phyloP scores from a whole-genome alignment of 2,329 filamentous ascomycete species.

The Cladosporium austrohemisphaericum region DNA sequence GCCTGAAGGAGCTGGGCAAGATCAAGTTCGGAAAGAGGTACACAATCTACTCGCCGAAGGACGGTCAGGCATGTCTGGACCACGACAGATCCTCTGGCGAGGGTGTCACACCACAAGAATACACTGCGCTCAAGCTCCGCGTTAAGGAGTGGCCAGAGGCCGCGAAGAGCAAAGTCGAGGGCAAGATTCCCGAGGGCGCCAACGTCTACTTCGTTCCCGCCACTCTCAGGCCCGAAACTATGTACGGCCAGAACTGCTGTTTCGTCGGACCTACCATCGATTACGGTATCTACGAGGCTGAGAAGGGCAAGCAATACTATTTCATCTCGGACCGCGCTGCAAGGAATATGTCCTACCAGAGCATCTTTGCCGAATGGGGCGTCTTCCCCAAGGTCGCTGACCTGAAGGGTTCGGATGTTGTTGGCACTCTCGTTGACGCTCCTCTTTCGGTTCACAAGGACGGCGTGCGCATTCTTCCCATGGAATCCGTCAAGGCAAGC shows the following conservation, averaged over 20 bases:
- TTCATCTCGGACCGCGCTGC: constrained; percentile 78
- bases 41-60: constrained; percentile 88
- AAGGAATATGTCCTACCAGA: constrained; percentile 95
- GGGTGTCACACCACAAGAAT: constrained; percentile 82
- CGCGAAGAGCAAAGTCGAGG: constrained; percentile 66
- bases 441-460: constrained; percentile 82
- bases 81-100: constrained; percentile 80
- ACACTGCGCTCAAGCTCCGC: constrained; percentile 86
- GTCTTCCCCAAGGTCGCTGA: constrained; percentile 71
- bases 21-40: constrained; percentile 92
- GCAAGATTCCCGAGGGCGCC: constrained; percentile 72
- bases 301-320: constrained; percentile 64
- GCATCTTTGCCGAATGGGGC: constrained; percentile 74
- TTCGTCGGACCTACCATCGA: constrained; percentile 87
- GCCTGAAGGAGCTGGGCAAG: constrained; percentile 82
- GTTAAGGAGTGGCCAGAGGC: constrained; percentile 83
- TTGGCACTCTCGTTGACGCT: constrained; percentile 86
- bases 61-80: constrained; percentile 83
- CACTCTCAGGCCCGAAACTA: constrained; percentile 91
- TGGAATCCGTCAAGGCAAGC: constrained; percentile 86
- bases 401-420: constrained; percentile 70
- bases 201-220: constrained; percentile 88
- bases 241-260: constrained; percentile 97
- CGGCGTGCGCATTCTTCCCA: constrained; percentile 84
- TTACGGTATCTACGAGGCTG: constrained; percentile 81